A percentile compares a stretch with the other conserved stretches of the same genome.
Evolutionary conservation across 306 rosid genomes (phyloP).

Genomic region (Hippophae gyantsensis): DNA sequence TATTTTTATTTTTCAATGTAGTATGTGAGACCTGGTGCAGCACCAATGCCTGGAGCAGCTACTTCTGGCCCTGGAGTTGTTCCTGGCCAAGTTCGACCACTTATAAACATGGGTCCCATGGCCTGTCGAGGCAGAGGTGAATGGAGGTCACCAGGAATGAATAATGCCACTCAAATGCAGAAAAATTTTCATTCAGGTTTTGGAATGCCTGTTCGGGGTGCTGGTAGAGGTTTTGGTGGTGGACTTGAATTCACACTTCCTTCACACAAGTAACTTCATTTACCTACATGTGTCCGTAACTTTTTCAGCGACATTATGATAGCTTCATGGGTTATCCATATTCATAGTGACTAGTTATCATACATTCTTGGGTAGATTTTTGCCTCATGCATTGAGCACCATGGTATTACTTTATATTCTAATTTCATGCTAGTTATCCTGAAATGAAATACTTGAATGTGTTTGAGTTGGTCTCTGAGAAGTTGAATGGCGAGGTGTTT

Average conservation of each 20-base stretch:
- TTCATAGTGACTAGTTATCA: no score
- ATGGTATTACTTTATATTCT: no score
- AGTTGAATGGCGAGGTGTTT: no score
- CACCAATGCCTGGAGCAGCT: conserved; percentile 55
- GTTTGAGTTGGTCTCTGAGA: no score
- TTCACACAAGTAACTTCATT: conserved; percentile 74
- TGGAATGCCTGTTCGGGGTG: conserved; percentile 69
- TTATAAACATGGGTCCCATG: conserved; percentile 36
- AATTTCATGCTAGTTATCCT: no score
- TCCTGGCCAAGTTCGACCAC: conserved; percentile 85
- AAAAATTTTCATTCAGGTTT: conserved; percentile 77
- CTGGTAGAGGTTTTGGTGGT: conserved; percentile 81
- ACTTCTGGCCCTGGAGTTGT: conserved; percentile 67
- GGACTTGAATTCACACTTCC: conserved; percentile 97
- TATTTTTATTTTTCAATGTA: conserved; percentile 23
- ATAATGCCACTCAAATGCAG: conserved; percentile 48
- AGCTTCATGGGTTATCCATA: no score
- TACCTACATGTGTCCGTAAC: neutral
- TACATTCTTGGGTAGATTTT: no score
- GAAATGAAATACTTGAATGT: no score
- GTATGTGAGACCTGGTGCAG: conserved; percentile 99
- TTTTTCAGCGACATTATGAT: no score
- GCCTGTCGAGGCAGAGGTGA: conserved; percentile 97
- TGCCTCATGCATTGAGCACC: no score
- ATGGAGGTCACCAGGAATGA: conserved; percentile 85